Percentiles rank a stretch among this genome's conserved stretches.
Evolutionary conservation across 2,329 filamentous ascomycete species (phyloP).

Genomic region (Fusarium robinianum): DNA sequence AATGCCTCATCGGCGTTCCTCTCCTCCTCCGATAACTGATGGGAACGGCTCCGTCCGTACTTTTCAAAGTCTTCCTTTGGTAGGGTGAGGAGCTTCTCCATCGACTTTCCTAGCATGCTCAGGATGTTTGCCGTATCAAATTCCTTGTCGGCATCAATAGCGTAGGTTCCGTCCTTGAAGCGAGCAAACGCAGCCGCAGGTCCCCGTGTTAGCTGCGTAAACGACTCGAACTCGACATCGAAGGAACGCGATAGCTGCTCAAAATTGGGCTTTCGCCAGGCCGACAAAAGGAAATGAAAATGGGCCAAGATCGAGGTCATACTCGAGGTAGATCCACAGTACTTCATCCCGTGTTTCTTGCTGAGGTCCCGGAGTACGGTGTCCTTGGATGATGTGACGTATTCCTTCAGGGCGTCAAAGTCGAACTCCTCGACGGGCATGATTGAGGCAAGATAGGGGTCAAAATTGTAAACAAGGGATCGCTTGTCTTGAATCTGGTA

Average conservation of each 20-base stretch:
- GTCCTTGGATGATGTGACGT: conserved; percentile 91
- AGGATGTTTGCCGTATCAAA: conserved; percentile 84
- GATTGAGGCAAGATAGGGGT: conserved; percentile 88
- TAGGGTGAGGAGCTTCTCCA: conserved; percentile 92
- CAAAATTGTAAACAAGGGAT: conserved; percentile 92
- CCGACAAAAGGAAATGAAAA: conserved; percentile 89
- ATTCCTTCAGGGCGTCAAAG: conserved; percentile 81
- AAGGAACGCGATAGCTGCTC: conserved; percentile 71
- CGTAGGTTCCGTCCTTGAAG: conserved; percentile 83
- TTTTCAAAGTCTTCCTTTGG: conserved; percentile 82
- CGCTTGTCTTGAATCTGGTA: conserved; percentile 89
- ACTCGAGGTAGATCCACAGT: conserved; percentile 93
- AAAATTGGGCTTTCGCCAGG: conserved; percentile 75
- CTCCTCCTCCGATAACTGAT: conserved; percentile 72
- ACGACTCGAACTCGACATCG: conserved; percentile 61
- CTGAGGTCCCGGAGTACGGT: conserved; percentile 70
- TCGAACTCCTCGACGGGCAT: conserved; percentile 95
- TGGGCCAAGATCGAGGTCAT: conserved; percentile 89
- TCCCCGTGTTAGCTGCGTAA: conserved; percentile 72
- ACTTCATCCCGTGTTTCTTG: conserved; percentile 70
- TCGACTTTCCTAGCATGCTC: conserved; percentile 89
- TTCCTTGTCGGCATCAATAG: conserved; percentile 95
- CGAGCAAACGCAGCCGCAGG: conserved; percentile 83
- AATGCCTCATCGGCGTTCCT: conserved; percentile 75
- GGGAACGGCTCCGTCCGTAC: conserved; percentile 71